phyloP scores from a whole-genome alignment of 2,329 filamentous ascomycete species.

The Scytalidium lignicola region DNA sequence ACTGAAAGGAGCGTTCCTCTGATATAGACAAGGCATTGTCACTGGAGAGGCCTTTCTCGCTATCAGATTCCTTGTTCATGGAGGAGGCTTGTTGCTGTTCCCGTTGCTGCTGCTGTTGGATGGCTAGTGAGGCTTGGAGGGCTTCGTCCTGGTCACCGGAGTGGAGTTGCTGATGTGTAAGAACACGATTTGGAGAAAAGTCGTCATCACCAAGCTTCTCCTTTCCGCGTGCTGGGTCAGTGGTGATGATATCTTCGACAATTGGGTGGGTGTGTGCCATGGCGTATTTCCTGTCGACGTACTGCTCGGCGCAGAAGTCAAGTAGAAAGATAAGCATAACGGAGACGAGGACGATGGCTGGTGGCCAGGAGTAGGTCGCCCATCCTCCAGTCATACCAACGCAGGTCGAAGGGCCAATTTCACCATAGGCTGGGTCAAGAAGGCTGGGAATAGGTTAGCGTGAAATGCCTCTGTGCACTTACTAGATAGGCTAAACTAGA shows the following conservation, averaged over 20 bases:
- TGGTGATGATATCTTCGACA: conserved; percentile 22
- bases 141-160: conserved; percentile 34
- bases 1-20: conserved; percentile 24
- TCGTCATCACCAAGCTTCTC: not conserved
- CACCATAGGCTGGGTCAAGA: conserved; percentile 37
- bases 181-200: not conserved
- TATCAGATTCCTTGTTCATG: not conserved
- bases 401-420: conserved; percentile 42
- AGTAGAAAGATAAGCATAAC: conserved; percentile 52
- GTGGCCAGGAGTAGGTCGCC: conserved; percentile 24
- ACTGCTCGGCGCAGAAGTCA: conserved; percentile 53
- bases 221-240: conserved; percentile 7
- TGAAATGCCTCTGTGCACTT: too few species aligned
- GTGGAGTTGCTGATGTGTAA: conserved; percentile 34
- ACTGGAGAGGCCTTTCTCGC: not conserved
- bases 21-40: not conserved
- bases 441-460: conserved; percentile 38
- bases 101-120: conserved; percentile 10
- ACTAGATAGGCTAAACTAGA: too few species aligned
- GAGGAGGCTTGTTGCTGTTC: not conserved
- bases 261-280: conserved; percentile 13
- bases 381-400: conserved; percentile 48
- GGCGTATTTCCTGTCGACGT: conserved; percentile 31
- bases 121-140: conserved; percentile 13
- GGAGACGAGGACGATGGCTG: conserved; percentile 46